Conservation (phyloP, 306 rosid genomes). For the Sphenostylis stenocarpa region DNA sequence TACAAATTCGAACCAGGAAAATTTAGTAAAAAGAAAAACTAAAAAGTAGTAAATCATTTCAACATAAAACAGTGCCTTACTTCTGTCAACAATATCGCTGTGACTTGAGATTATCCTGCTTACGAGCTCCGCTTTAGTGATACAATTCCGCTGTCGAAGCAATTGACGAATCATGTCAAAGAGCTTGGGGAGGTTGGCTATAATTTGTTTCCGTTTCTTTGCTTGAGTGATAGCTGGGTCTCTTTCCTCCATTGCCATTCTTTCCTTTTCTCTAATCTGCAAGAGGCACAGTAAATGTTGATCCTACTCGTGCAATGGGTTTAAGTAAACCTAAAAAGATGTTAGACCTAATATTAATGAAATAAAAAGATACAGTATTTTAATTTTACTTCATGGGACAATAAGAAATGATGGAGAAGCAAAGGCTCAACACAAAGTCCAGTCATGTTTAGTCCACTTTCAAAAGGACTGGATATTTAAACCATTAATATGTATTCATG, state of each 20-base stretch:
- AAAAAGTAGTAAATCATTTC: neutral
- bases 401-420: neutral
- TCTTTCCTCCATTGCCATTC: slow-evolving; percentile 61
- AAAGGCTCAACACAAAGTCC: neutral
- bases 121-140: slow-evolving; percentile 73
- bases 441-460: neutral
- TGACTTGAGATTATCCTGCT: slow-evolving; percentile 61
- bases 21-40: slow-evolving; percentile 26
- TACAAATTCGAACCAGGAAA: slow-evolving; percentile 30
- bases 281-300: slow-evolving; percentile 24
- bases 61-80: slow-evolving; percentile 48
- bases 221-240: slow-evolving; percentile 77
- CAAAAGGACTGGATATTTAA: neutral
- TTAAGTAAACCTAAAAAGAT: neutral
- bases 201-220: slow-evolving; percentile 63
- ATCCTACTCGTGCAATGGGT: neutral
- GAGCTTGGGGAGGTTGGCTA: slow-evolving; percentile 74
- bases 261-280: slow-evolving; percentile 84
- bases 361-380: too few species aligned
- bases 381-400: neutral
- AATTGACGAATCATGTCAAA: slow-evolving; percentile 70
- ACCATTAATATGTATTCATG: neutral
- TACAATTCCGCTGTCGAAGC: slow-evolving; percentile 54
- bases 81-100: slow-evolving; percentile 54
- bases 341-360: too few species aligned